Conservation (phyloP, 1,284 basidiomycete genomes). For the Anthracocystis setariae region DNA sequence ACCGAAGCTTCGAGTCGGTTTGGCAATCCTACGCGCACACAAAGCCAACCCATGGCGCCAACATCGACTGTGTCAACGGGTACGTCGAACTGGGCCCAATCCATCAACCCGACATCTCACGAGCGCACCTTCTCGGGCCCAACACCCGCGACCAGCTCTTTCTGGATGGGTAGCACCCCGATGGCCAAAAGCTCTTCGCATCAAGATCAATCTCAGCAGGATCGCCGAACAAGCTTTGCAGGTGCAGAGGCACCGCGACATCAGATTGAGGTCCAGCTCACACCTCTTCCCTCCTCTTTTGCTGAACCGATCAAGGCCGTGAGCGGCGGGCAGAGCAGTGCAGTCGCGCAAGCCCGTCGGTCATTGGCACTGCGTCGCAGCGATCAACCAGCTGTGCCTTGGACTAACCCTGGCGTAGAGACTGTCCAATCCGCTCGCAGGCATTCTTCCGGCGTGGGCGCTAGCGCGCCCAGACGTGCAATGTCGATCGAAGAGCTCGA, state of each 20-base stretch:
- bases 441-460: conserved; percentile 16
- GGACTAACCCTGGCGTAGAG: conserved; percentile 38
- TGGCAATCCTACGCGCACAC: conserved; percentile 3
- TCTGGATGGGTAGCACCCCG: conserved; percentile 4
- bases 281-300: conserved; percentile 6
- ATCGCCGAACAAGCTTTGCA: background rate
- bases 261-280: conserved; percentile 6
- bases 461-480: conserved; percentile 13
- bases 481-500: conserved; percentile 54
- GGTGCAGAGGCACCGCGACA: conserved; percentile 9
- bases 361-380: conserved; percentile 33
- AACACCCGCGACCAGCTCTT: background rate
- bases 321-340: conserved; percentile 25
- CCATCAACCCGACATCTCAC: conserved; percentile 6
- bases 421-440: conserved; percentile 5
- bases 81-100: background rate
- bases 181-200: conserved; percentile 28
- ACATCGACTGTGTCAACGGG: background rate
- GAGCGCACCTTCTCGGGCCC: conserved; percentile 29
- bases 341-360: conserved; percentile 37
- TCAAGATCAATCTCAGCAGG: conserved; percentile 24
- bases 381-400: conserved; percentile 29
- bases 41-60: conserved; percentile 10
- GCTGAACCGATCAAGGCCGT: conserved; percentile 13
- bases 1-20: background rate